Evolutionary conservation across 1,284 basidiomycete genomes (phyloP).

Genomic region (Tausonia pullulans): DNA sequence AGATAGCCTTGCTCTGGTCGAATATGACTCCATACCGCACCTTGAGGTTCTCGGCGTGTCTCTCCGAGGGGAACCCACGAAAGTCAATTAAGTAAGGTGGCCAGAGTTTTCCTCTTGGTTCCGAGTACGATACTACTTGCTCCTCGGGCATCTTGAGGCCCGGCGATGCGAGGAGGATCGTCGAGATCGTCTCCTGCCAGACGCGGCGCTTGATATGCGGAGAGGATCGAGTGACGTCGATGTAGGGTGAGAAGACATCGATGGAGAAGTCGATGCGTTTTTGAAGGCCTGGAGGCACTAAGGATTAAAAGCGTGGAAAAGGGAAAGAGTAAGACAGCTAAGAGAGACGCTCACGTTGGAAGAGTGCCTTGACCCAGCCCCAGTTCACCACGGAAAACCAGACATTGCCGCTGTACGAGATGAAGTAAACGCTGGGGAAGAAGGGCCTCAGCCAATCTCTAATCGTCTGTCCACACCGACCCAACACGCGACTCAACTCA

Average conservation of each 20-base stretch:
- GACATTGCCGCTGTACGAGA: constrained; percentile 54
- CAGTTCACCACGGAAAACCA: constrained; percentile 54
- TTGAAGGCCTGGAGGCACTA: neutral
- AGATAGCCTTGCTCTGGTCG: neutral
- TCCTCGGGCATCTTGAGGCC: constrained; percentile 51
- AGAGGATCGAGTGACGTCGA: constrained; percentile 49
- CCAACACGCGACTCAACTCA: neutral
- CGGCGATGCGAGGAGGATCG: constrained; percentile 51
- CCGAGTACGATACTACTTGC: constrained; percentile 51
- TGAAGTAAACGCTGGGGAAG: constrained; percentile 45
- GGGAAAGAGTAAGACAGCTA: constrained; percentile 30
- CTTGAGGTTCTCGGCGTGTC: constrained; percentile 71
- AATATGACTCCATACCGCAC: constrained; percentile 30
- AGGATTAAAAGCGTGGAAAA: neutral
- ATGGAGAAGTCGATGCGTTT: constrained; percentile 41
- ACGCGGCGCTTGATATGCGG: constrained; percentile 59
- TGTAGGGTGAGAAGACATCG: constrained; percentile 64
- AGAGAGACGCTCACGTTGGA: constrained; percentile 47
- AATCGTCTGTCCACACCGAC: too few species aligned
- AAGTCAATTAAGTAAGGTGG: constrained; percentile 64
- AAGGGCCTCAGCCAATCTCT: neutral
- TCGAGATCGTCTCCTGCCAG: constrained; percentile 70
- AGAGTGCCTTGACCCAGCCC: constrained; percentile 41
- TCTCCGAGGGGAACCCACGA: constrained; percentile 34
- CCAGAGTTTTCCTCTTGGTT: constrained; percentile 48